These are phyloP conservation scores for Eucalyptus albens DNA, from an alignment of 345 rosid species.

Conservation along the genomic window DNA sequence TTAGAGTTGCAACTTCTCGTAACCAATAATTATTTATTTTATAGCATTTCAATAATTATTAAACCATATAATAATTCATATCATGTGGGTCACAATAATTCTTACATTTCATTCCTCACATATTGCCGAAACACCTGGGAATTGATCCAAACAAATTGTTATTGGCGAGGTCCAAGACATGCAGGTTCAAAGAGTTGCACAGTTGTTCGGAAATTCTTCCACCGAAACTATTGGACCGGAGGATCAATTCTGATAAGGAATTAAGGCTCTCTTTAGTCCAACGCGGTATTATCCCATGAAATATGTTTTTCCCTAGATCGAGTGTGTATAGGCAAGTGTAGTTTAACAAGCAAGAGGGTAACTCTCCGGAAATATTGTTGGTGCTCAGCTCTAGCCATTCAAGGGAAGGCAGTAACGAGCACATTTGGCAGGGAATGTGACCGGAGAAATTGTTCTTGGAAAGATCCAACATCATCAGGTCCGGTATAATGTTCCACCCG, in stretches of 20 bases:
- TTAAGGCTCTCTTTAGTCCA: not conserved
- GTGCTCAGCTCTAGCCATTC: not conserved
- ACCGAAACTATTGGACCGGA: not conserved
- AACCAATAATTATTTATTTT: no score
- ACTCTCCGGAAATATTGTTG: conserved; percentile 6
- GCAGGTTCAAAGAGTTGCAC: not conserved
- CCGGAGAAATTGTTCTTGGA: conserved; percentile 6
- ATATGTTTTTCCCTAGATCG: conserved; percentile 12
- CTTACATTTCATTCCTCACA: not conserved
- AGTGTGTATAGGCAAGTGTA: not conserved
- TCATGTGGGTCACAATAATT: no score
- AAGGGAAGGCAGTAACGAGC: not conserved
- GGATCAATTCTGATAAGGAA: not conserved
- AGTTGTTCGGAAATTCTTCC: not conserved
- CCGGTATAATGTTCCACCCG: not conserved
- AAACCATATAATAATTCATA: no score
- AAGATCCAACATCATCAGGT: not conserved
- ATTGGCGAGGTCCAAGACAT: not conserved
- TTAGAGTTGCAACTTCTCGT: no score
- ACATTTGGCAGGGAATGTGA: not conserved
- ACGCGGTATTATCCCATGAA: not conserved
- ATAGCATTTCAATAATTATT: no score
- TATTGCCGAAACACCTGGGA: not conserved
- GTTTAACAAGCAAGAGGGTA: not conserved
- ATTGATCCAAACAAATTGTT: not conserved